Evolutionary conservation across 1,284 basidiomycete species (phyloP), one percentile per base, ranked within the genome.

Genomic region (Fomes fomentarius): DNA sequence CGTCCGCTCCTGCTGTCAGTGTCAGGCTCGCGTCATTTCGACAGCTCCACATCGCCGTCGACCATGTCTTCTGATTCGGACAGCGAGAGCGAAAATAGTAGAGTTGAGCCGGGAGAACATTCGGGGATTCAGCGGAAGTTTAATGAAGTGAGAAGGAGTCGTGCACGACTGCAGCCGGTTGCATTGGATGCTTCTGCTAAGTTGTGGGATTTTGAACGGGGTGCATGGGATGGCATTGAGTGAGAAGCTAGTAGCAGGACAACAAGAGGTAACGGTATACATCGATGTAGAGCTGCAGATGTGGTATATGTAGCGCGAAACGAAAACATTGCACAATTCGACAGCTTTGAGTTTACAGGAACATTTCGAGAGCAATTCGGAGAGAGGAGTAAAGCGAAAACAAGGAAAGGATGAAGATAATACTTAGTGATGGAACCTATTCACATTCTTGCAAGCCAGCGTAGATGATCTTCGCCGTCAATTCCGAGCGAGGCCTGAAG

Each of bases 21-120:
- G 2, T 85, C 86, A 1, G 89, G 88, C 9, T 87, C 88, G n/a
- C 74, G 88, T 26, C 81, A 87, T 65, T 89, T 89, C 58, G 63
- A 69, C 51, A 28, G 33, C 31, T 21, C 30, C 26, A 28, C 43
- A 22, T 24, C 28, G 3, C 38, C 14, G 10, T 39, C 44, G 39
- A 34, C 15, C 24, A 17, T 30, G 26, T n/a, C 30, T 34, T 34
- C 57, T 19, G 47, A 37, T 2, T 40, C 46, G 25, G 56, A 6
- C 24, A 21, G 57, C 9, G 58, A 51, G 38, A 51, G 40, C 24
- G 60, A 57, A 7, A 41, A 28, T 35, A 51, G 49, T 21, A 47
- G 46, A 22, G 44, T 19, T 30, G 47, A 35, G 26, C 11, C 35
- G 15, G 30, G 12, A 22, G 56, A 42, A 33, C 24, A 8, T 17